phyloP scores from a whole-genome alignment of 2,329 filamentous ascomycete species.

The Neonectria coccinea region DNA sequence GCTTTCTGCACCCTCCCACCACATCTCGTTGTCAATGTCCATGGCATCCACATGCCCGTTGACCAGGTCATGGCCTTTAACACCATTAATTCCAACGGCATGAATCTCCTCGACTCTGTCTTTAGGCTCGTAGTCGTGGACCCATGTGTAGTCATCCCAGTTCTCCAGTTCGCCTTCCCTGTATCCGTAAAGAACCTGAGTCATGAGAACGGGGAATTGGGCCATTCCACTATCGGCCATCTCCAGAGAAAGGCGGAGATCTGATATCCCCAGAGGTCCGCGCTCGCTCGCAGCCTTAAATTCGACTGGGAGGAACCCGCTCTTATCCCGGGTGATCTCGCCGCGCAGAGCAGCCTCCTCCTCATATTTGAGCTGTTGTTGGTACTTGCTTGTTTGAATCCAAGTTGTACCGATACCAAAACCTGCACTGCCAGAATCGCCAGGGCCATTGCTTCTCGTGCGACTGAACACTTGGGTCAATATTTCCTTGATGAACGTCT shows the following conservation, averaged over 20 bases:
- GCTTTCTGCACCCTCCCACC: slow-evolving; percentile 71
- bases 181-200: slow-evolving; percentile 76
- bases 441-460: slow-evolving; percentile 73
- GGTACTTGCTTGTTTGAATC: slow-evolving; percentile 84
- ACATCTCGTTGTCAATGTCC: slow-evolving; percentile 69
- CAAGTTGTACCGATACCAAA: slow-evolving; percentile 75
- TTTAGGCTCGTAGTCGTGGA: slow-evolving; percentile 53
- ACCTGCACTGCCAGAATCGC: slow-evolving; percentile 70
- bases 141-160: slow-evolving; percentile 70
- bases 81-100: slow-evolving; percentile 50
- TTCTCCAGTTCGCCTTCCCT: slow-evolving; percentile 81
- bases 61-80: slow-evolving; percentile 52
- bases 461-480: slow-evolving; percentile 72
- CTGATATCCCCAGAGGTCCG: slow-evolving; percentile 79
- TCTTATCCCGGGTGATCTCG: slow-evolving; percentile 78
- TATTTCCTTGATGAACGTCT: slow-evolving; percentile 75
- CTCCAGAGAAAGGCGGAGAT: slow-evolving; percentile 80
- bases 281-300: slow-evolving; percentile 79
- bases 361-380: slow-evolving; percentile 78
- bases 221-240: slow-evolving; percentile 81
- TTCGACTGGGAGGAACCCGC: slow-evolving; percentile 83
- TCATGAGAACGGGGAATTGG: slow-evolving; percentile 80
- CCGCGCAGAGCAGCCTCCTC: slow-evolving; percentile 80
- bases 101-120: slow-evolving; percentile 45
- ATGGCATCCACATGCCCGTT: slow-evolving; percentile 68